phyloP scores from a whole-genome alignment of 768 basidiomycete genomes.

The Baorangia bicolor region DNA sequence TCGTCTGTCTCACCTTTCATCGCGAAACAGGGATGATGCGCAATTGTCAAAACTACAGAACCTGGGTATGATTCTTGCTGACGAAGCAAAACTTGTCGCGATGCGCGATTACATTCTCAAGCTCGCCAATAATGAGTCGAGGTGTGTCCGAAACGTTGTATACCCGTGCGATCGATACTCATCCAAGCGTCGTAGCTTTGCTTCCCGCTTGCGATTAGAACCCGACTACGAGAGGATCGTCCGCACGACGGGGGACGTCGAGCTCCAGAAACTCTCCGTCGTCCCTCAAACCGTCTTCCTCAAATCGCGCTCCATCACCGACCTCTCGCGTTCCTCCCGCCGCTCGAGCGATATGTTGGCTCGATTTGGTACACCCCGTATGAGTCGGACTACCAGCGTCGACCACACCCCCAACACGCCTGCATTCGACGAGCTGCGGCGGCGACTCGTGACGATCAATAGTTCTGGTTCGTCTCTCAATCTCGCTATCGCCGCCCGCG shows the following conservation, averaged over 20 bases:
- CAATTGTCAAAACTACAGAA: conserved; percentile 80
- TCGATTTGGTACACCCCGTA: conserved; percentile 51
- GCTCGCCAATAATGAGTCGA: conserved; percentile 74
- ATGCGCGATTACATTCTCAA: conserved; percentile 89
- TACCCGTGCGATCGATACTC: neutral
- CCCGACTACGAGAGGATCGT: conserved; percentile 62
- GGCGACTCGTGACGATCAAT: conserved; percentile 73
- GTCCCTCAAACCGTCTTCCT: conserved; percentile 92
- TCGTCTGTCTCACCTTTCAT: neutral
- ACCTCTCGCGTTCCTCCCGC: conserved; percentile 41
- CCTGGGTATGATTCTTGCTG: conserved; percentile 77
- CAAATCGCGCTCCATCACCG: conserved; percentile 43
- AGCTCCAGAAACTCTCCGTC: conserved; percentile 84
- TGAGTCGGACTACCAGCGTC: conserved; percentile 47
- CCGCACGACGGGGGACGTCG: conserved; percentile 64
- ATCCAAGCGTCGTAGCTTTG: conserved; percentile 49
- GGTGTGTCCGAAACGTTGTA: conserved; percentile 41
- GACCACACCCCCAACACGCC: conserved; percentile 50
- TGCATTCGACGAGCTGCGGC: conserved; percentile 76
- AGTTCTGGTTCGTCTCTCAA: conserved; percentile 66
- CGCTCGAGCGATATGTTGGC: conserved; percentile 41
- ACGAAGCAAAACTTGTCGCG: conserved; percentile 84
- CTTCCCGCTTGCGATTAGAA: conserved; percentile 61
- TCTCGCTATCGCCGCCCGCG: conserved; percentile 42
- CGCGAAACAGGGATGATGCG: conserved; percentile 61